Conservation (phyloP, 2,329 filamentous ascomycete genomes). For the Verticillium tricorpus region DNA sequence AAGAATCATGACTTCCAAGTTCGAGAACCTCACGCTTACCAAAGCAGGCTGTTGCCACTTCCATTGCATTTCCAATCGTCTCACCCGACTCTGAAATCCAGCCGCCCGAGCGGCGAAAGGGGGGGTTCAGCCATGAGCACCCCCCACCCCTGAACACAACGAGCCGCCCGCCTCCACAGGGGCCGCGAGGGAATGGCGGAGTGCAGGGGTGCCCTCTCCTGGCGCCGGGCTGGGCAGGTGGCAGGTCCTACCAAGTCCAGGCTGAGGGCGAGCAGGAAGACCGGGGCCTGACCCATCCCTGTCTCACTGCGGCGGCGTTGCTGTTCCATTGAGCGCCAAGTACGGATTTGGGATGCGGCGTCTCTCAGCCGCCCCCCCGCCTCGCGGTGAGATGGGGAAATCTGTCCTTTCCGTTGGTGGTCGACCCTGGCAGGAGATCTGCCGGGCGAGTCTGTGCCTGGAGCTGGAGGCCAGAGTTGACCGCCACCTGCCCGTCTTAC, state of each 20-base stretch:
- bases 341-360: neutral
- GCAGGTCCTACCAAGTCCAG: neutral
- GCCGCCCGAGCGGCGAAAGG: neutral
- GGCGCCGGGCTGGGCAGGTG: neutral
- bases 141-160: neutral
- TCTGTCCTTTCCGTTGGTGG: neutral
- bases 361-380: neutral
- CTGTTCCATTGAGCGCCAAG: too few species aligned
- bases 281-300: too few species aligned
- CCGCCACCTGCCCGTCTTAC: neutral
- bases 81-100: neutral
- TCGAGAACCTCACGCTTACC: neutral
- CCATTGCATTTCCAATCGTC: neutral
- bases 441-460: neutral
- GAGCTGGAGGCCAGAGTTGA: neutral
- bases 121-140: neutral
- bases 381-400: neutral
- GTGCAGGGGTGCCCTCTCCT: neutral
- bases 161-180: neutral
- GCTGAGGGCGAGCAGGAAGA: too few species aligned
- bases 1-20: too few species aligned
- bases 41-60: neutral
- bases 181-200: neutral
- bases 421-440: neutral
- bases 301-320: too few species aligned